Evolutionary conservation across 768 basidiomycete genomes (phyloP).

Genomic region (Lepiota subincarnata): DNA sequence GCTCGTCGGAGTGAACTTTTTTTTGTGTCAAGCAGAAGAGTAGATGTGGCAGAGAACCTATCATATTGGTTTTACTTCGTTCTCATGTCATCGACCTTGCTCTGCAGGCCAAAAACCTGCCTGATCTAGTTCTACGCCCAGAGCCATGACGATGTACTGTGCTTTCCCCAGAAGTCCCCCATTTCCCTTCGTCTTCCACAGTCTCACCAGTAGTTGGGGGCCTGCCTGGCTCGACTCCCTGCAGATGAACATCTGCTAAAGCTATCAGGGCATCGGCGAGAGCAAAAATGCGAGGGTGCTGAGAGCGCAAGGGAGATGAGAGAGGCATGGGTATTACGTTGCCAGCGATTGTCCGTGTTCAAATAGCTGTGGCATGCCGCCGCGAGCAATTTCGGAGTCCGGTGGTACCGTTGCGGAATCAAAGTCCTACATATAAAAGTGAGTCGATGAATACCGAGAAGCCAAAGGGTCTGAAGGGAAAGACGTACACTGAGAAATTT

Average conservation of each 20-base stretch:
- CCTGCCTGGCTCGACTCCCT: not conserved
- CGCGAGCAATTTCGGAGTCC: constrained; percentile 12
- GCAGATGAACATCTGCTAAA: constrained; percentile 6
- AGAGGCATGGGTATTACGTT: constrained; percentile 7
- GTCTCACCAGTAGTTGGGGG: not conserved
- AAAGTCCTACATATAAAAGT: constrained; percentile 3
- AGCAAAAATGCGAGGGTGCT: constrained; percentile 5
- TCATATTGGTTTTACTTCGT: too few relatives aligned
- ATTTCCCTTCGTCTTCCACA: not conserved
- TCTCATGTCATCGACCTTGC: too few relatives aligned
- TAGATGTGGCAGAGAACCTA: not conserved
- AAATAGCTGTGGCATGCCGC: not conserved
- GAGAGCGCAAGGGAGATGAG: not conserved
- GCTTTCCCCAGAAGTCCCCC: constrained; percentile 14
- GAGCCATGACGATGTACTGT: not conserved
- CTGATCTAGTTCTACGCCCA: constrained; percentile 9
- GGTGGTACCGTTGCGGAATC: not conserved
- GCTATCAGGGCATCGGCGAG: constrained; percentile 3
- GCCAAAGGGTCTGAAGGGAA: too few relatives aligned
- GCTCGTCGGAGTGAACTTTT: constrained; percentile 58
- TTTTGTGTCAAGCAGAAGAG: constrained; percentile 23
- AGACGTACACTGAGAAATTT: not conserved
- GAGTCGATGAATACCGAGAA: not conserved
- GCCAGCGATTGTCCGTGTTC: not conserved
- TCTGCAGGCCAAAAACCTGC: not conserved